Evolutionary conservation across 805 yeast genomes (phyloP), one percentile per base, ranked within the genome.

Genomic region (Pichia exigua): DNA sequence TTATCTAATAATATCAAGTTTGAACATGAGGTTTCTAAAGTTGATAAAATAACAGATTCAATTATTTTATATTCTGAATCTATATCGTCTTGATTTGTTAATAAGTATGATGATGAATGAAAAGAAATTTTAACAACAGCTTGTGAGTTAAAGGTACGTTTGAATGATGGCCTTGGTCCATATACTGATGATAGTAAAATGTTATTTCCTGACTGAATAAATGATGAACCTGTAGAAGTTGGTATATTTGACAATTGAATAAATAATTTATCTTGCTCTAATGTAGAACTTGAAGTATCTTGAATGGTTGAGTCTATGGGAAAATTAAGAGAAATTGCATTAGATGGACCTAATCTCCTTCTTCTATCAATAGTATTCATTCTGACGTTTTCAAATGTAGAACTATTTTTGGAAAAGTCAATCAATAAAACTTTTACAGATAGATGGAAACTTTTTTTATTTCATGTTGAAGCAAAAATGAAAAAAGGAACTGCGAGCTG

Each of bases 331-430:
- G 81, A 79, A 47, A 71, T 74, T 1, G 87, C 87, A 57, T 79
- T 82, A 0, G 77, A 63, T 0, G 97, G 97, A 0, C 96, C 97
- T 32, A 86, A 62, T n/a, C 90, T 73, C 65, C 97, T 77, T 74
- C 96, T 80, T 73, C 96, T 79, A 64, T 92, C 97, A 43, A 69
- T 66, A 27, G 72, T 58, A 49, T 65, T 70, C 75, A 72, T 73
- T 10, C 6, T 21, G 24, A n/a, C 18, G 20, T n/a, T 35, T 17
- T 27, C 10, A 6, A 28, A 47, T 7, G 35, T 28, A 41, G 2
- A 21, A n/a, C 12, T 22, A 35, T 15, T 35, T 35, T 35, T 35
- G 39, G 20, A 35, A 35, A 35, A 12, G 13, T 11, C 12, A 27
- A 10, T 27, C 30, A 27, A 27, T 9, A 13, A 30, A 4, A 30